These are phyloP conservation scores for Diplodia intermedia DNA, from an alignment of 2,329 filamentous ascomycete genomes.

Conservation along the genomic window DNA sequence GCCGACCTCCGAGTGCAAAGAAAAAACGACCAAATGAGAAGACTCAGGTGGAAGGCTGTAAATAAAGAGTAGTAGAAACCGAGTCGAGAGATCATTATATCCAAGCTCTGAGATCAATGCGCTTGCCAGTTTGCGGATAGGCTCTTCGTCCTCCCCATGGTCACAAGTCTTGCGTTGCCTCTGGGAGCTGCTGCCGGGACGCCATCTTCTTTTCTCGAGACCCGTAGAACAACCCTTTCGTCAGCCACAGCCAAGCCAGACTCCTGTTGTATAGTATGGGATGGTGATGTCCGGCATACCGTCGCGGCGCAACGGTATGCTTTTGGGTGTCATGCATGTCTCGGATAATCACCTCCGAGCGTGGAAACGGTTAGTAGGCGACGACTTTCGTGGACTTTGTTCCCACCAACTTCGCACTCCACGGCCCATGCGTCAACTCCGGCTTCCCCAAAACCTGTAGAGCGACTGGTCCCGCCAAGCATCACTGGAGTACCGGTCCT, in stretches of 20 bases:
- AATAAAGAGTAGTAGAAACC: not conserved
- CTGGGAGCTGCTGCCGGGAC: not conserved
- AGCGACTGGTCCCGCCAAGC: not conserved
- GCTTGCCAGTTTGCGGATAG: not conserved
- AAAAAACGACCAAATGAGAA: not conserved
- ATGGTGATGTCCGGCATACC: not conserved
- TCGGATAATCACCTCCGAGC: constrained; percentile 21
- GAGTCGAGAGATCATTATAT: too few species aligned
- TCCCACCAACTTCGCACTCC: not conserved
- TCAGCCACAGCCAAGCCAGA: not conserved
- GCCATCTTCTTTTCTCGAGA: not conserved
- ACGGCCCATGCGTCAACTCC: not conserved
- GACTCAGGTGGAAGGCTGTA: not conserved
- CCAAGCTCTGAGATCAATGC: not conserved
- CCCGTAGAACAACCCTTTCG: not conserved
- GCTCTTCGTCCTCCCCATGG: not conserved
- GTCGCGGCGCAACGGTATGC: not conserved
- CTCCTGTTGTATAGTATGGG: not conserved
- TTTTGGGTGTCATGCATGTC: constrained; percentile 16
- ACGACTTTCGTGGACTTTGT: not conserved
- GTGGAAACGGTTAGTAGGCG: not conserved
- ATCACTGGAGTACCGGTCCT: not conserved
- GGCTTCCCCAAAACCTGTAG: not conserved
- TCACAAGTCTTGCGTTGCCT: not conserved
- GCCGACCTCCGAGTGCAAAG: not conserved